Evolutionary conservation across 2,329 filamentous ascomycete species (phyloP), one percentile per base, ranked within the genome.

Genomic region (Corinectria fuckeliana): DNA sequence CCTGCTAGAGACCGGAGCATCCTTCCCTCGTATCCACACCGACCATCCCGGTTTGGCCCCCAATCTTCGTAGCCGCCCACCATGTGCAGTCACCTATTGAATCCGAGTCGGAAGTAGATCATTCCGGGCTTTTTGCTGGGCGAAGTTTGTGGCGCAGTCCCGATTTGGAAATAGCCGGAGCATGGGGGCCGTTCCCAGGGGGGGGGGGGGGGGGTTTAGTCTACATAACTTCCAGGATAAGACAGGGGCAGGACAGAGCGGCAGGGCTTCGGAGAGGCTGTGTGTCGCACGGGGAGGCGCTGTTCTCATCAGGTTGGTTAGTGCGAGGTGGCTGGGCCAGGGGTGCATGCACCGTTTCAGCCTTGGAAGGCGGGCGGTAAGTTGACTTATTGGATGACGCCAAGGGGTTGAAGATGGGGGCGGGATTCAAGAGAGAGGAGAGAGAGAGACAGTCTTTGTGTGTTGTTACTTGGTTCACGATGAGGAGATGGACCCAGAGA

Each of bases 301-400:
- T n/a, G n/a, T n/a, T n/a, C n/a, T n/a, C n/a, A n/a, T n/a, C n/a
- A n/a, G n/a, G n/a, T n/a, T n/a, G n/a, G n/a, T n/a, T n/a, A n/a
- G n/a, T n/a, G n/a, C n/a, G n/a, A n/a, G n/a, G n/a, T n/a, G n/a
- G n/a, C n/a, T n/a, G n/a, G n/a, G n/a, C n/a, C n/a, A n/a, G n/a
- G n/a, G n/a, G n/a, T n/a, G n/a, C n/a, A n/a, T n/a, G 30, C 18
- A 14, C 14, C 20, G 44, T 42, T 49, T 56, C 52, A 49, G 52
- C 52, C 36, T 25, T 50, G 52, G 45, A 47, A 21, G 44, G 26
- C 36, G 16, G 42, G 26, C 36, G 9, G 38, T 50, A 45, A n/a
- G n/a, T n/a, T n/a, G n/a, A n/a, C n/a, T n/a, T n/a, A n/a, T n/a
- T 45, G 21, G 25, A 36, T 20, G 42, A 45, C 42, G 25, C 25